phyloP scores from a whole-genome alignment of 768 basidiomycete genomes.

The Goffeauzyma gilvescens region DNA sequence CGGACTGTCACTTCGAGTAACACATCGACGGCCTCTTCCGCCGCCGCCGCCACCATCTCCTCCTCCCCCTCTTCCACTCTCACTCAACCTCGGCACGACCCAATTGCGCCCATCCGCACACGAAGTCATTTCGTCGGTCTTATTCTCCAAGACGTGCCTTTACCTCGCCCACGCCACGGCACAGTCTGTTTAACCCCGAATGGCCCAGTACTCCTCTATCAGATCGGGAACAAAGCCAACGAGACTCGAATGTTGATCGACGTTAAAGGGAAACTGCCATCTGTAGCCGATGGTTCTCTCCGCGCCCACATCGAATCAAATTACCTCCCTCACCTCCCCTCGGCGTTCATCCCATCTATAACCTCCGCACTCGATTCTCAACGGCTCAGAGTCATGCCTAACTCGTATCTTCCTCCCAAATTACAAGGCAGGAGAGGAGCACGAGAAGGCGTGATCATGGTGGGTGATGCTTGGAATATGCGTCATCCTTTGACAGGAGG shows the following conservation, averaged over 20 bases:
- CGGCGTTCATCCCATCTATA: slow-evolving; percentile 47
- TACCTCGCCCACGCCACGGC: slow-evolving; percentile 36
- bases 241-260: slow-evolving; percentile 91
- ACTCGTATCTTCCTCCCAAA: slow-evolving; percentile 70
- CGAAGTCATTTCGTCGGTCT: slow-evolving; percentile 70
- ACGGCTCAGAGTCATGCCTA: slow-evolving; percentile 80
- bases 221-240: slow-evolving; percentile 49
- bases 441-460: slow-evolving; percentile 57
- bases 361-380: slow-evolving; percentile 53
- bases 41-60: not conserved
- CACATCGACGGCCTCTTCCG: not conserved
- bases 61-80: not conserved
- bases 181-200: slow-evolving; percentile 66
- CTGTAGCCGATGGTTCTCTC: slow-evolving; percentile 27
- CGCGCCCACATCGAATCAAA: slow-evolving; percentile 52
- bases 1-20: slow-evolving; percentile 32
- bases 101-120: slow-evolving; percentile 32
- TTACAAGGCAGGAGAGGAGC: slow-evolving; percentile 39
- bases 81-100: slow-evolving; percentile 36
- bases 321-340: slow-evolving; percentile 64
- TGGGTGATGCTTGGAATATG: slow-evolving; percentile 98
- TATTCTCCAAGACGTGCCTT: slow-evolving; percentile 52
- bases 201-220: slow-evolving; percentile 83
- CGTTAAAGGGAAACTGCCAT: slow-evolving; percentile 62
- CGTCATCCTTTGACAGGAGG: slow-evolving; percentile 94